Conservation (phyloP, 345 rosid species). For the Eutrema yunnanense region DNA sequence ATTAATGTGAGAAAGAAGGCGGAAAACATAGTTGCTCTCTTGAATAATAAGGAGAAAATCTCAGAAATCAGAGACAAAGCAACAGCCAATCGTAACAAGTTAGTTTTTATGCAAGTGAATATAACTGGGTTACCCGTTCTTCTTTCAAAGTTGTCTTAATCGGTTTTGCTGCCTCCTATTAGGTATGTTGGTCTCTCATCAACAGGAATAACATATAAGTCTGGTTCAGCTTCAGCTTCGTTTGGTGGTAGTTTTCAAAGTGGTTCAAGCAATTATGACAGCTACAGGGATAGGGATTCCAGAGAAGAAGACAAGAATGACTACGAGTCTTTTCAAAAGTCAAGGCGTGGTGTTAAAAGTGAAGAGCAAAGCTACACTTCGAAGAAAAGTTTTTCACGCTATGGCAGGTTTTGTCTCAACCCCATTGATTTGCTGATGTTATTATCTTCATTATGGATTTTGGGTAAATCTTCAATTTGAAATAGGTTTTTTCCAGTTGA, state of each 20-base stretch:
- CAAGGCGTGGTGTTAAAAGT: conserved; percentile 36
- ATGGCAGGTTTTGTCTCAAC: conserved; percentile 46
- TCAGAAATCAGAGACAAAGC: conserved; percentile 88
- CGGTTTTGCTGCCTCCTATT: not conserved
- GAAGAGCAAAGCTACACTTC: conserved; percentile 37
- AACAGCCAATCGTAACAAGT: conserved; percentile 89
- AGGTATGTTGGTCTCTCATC: conserved; percentile 97
- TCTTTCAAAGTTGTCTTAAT: not conserved
- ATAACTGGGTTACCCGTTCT: not conserved
- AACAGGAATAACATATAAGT: conserved; percentile 61
- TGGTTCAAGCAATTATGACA: conserved; percentile 47
- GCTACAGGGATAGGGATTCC: conserved; percentile 41
- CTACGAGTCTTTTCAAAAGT: conserved; percentile 49
- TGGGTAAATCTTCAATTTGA: not conserved
- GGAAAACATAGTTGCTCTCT: conserved; percentile 62
- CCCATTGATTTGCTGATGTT: conserved; percentile 3
- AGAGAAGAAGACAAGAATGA: conserved; percentile 46
- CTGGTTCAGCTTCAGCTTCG: conserved; percentile 60
- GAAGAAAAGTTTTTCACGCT: conserved; percentile 41
- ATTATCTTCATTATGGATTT: not conserved
- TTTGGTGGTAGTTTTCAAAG: conserved; percentile 52
- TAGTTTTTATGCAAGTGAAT: conserved; percentile 24
- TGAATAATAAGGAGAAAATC: conserved; percentile 83
- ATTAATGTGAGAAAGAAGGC: conserved; percentile 95
- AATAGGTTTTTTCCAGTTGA: not conserved